These are phyloP conservation scores for Komagataea norvegica DNA, from an alignment of 1,139 yeast species.

Conservation along the genomic window DNA sequence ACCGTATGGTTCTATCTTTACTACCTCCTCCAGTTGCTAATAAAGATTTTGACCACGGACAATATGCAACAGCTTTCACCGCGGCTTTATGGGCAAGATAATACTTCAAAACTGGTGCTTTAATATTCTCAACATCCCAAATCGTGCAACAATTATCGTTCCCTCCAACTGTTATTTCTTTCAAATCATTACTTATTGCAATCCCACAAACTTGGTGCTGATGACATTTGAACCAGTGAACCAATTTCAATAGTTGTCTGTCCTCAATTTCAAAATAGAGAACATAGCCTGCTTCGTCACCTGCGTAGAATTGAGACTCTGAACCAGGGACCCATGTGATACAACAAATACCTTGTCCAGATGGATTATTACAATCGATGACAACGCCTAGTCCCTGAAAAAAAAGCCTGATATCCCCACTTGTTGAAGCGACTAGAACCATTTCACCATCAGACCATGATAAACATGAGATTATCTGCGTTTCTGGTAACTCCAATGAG, in stretches of 20 bases:
- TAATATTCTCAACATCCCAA: constrained; percentile 50
- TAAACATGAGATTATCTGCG: constrained; percentile 52
- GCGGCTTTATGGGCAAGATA: constrained; percentile 67
- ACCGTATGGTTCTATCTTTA: constrained; percentile 59
- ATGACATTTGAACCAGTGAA: constrained; percentile 43
- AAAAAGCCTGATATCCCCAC: constrained; percentile 44
- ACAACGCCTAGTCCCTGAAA: constrained; percentile 29
- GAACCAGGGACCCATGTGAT: constrained; percentile 56
- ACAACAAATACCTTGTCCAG: constrained; percentile 48
- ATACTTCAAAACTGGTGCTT: constrained; percentile 41
- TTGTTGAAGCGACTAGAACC: constrained; percentile 56
- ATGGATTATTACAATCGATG: constrained; percentile 27
- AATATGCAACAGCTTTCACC: constrained; percentile 74
- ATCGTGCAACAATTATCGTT: constrained; percentile 67
- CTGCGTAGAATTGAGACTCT: constrained; percentile 44
- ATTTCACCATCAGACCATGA: constrained; percentile 47
- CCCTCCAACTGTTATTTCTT: constrained; percentile 64
- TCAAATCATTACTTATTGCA: constrained; percentile 43
- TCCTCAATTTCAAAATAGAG: constrained; percentile 36
- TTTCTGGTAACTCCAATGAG: constrained; percentile 30
- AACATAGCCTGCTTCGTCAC: constrained; percentile 68
- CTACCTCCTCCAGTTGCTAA: constrained; percentile 85
- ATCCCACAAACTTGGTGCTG: constrained; percentile 71
- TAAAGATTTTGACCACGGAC: constrained; percentile 71
- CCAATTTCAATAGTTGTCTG: constrained; percentile 20